phyloP scores from a whole-genome alignment of 1,139 yeast genomes.

The Trichomonascaceae sp. region DNA sequence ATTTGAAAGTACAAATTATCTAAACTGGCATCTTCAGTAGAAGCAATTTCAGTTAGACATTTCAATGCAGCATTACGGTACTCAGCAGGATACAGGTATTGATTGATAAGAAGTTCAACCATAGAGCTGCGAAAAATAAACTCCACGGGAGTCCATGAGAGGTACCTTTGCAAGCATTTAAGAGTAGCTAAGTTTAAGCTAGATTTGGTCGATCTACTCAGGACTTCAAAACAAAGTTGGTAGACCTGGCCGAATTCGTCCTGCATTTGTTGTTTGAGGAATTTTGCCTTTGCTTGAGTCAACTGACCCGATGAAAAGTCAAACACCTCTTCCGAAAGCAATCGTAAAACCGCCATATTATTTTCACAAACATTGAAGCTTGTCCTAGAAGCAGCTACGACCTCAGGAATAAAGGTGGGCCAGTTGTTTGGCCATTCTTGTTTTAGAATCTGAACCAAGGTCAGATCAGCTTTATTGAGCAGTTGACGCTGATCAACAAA shows the following conservation, averaged over 20 bases:
- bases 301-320: constrained; percentile 91
- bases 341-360: constrained; percentile 85
- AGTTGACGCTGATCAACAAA: constrained; percentile 73
- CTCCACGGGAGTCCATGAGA: constrained; percentile 91
- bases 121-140: constrained; percentile 85
- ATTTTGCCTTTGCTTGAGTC: constrained; percentile 90
- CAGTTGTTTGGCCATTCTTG: constrained; percentile 99
- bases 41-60: constrained; percentile 86
- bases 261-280: constrained; percentile 75
- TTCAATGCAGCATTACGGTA: constrained; percentile 81
- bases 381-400: constrained; percentile 76
- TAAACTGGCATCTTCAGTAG: constrained; percentile 54
- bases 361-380: constrained; percentile 94
- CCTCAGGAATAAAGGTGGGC: constrained; percentile 96
- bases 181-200: constrained; percentile 80
- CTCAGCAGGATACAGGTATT: constrained; percentile 71
- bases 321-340: constrained; percentile 91
- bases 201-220: constrained; percentile 80
- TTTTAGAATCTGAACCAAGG: constrained; percentile 86
- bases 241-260: constrained; percentile 91
- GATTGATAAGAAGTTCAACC: constrained; percentile 61
- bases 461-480: constrained; percentile 88
- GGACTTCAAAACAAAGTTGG: constrained; percentile 85
- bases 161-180: constrained; percentile 72
- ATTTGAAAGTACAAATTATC: constrained; percentile 63